Evolutionary conservation across 208 protist species (phyloP), one percentile per base, ranked within the genome.

Genomic region (Leishmania martiniquensis): DNA sequence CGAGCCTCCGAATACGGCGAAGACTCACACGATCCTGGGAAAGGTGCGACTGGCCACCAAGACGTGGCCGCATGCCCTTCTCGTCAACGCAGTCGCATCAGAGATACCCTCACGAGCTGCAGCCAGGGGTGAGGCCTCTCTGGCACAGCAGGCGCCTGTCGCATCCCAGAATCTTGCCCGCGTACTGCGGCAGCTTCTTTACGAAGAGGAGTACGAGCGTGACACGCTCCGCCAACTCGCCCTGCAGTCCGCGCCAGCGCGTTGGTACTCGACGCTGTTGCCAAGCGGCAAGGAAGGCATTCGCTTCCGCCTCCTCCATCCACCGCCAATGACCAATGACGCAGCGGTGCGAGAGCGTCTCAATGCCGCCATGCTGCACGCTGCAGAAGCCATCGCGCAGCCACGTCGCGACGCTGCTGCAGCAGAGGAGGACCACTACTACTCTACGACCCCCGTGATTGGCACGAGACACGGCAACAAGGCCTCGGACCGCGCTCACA

Each of bases 141-240:
- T n/a, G 42, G 39, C 63, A 47, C 63, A 44, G 42, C 42, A 9
- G n/a, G 9, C 37, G 20, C 42, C 62, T 32, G 32, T 66, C 15
- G 57, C 68, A 63, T 49, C 63, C 49, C 39, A 51, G 63, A 49
- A 49, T n/a, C 29, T 49, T 39, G 54, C 59, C 17, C 76, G 72
- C 39, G 20, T 5, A 12, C 42, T 85, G 49, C 81, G 79, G 32
- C 90, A 84, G 69, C 78, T 91, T 22, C 29, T 91, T n/a, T 92
- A 92, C 70, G 66, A 89, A 6, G 90, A 94, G 67, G 57, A 85
- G 49, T 91, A 91, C 60, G 83, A 91, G 65, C 87, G 90, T 0
- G 77, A 66, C 2, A 29, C 92, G 54, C 68, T 91, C 39, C 6
- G 9, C 25, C 80, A 78, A 44, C 51, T 83, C 34, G 87, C 86